These are phyloP conservation scores for Wallacemonas sp. DNA, from an alignment of 208 protist genomes.

Conservation along the genomic window DNA sequence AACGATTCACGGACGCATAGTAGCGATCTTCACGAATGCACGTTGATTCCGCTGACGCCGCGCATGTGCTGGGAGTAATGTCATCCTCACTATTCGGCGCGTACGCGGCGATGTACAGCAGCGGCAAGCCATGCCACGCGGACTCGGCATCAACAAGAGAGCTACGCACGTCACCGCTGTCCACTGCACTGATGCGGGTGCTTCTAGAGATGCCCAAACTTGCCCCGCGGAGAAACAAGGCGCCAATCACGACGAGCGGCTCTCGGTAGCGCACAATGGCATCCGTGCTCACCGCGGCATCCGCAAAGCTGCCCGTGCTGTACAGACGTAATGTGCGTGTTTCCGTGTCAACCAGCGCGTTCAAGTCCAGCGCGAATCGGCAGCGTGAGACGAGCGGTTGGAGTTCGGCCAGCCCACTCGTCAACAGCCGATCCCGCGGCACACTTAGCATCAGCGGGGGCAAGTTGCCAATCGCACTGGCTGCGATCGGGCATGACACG, in stretches of 20 bases:
- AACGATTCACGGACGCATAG: constrained; percentile 52
- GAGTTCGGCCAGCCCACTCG: not conserved
- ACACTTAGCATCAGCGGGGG: constrained; percentile 40
- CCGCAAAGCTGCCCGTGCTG: constrained; percentile 46
- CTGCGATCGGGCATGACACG: constrained; percentile 10
- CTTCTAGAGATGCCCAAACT: constrained; percentile 40
- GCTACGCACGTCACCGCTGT: too few species aligned
- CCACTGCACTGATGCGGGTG: not conserved
- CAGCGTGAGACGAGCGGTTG: constrained; percentile 8
- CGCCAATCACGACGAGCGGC: constrained; percentile 49
- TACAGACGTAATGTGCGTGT: constrained; percentile 34
- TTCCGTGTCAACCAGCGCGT: constrained; percentile 17
- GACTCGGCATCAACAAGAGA: not conserved
- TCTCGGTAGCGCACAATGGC: constrained; percentile 8
- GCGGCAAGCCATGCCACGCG: constrained; percentile 17
- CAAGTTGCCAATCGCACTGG: constrained; percentile 14
- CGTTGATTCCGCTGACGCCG: constrained; percentile 6
- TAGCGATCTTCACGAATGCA: constrained; percentile 30
- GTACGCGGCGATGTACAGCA: constrained; percentile 33
- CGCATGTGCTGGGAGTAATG: not conserved
- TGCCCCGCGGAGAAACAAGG: constrained; percentile 40
- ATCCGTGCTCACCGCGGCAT: not conserved
- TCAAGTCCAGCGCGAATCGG: constrained; percentile 37
- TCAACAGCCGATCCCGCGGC: constrained; percentile 14
- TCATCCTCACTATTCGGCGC: constrained; percentile 5